Evolutionary conservation across 2,329 filamentous ascomycete species (phyloP).

Genomic region (Trichophyton simii): DNA sequence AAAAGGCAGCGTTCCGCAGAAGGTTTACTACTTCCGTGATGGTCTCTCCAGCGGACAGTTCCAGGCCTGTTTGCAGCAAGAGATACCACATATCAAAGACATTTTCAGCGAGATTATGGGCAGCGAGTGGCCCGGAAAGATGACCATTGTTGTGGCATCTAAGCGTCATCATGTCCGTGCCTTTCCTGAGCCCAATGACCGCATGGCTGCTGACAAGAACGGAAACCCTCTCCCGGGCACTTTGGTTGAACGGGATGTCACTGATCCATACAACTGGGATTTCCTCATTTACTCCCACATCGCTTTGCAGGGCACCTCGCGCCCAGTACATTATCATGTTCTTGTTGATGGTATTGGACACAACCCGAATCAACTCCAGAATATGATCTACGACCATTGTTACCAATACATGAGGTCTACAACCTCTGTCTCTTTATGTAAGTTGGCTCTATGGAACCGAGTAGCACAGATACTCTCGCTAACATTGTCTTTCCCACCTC

Average conservation of each 20-base stretch:
- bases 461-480: neutral
- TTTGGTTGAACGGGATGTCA: conserved; percentile 78
- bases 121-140: conserved; percentile 43
- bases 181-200: conserved; percentile 55
- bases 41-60: conserved; percentile 86
- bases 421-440: conserved; percentile 70
- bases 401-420: conserved; percentile 90
- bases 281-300: conserved; percentile 62
- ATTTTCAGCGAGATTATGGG: conserved; percentile 36
- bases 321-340: conserved; percentile 85
- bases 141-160: conserved; percentile 77
- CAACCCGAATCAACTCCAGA: conserved; percentile 57
- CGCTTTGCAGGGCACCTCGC: conserved; percentile 86
- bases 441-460: conserved; percentile 11
- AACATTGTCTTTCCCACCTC: neutral
- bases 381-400: conserved; percentile 86
- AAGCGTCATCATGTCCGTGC: conserved; percentile 93
- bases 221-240: conserved; percentile 76
- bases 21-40: conserved; percentile 86
- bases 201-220: conserved; percentile 52
- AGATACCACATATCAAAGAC: conserved; percentile 58
- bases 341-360: conserved; percentile 68
- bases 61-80: conserved; percentile 61
- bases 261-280: conserved; percentile 79
- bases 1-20: conserved; percentile 47